Base-by-base conservation (phyloP, 2,329 filamentous ascomycete genomes). In the Coniochaeta sp. region DNA sequence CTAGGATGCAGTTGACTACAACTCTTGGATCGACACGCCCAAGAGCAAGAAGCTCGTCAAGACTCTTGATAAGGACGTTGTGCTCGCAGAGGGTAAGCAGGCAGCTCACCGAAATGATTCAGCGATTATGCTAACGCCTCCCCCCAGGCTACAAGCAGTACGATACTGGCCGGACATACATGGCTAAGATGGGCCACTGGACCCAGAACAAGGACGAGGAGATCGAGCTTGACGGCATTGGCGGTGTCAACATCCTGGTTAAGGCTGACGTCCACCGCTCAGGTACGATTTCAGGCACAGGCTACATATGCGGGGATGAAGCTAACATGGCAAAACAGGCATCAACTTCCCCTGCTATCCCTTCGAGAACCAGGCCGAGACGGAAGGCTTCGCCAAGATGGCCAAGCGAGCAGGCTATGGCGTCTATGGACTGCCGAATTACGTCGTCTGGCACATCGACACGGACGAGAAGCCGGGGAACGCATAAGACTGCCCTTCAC, bases 341-440 rank as follows among this genome's bases (percentile, higher is more conserved):
- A 94, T 99, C 74, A 99, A 99, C 71, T 99, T 99, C 70, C 94
- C 94, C 8, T 85, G 84, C 66, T 99, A 99, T 64, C 81, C 94
- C 3, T 99, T 99, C 67, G 94, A 99, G 68, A 97, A 99, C 70
- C 94, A 99, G 73, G 94, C 94, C 57, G 94, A 99, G 71, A 99
- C 94, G 4, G 94, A 99, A 72, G 94, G 94, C 6, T 99, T 99
- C 65, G 94, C 94, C 32, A 96, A 95, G 69, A 99, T 99, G 94
- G 94, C 94, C 54, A 96, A 95, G 74, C 81, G 91, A 57, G 94
- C 94, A 16, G 94, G 94, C 42, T 97, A 96, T 67, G 80, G 89
- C 63, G 94, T 99, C 24, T 82, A 90, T 59, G 94, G 94, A 45
- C 76, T 99, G 52, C 94, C 92, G 38, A 99, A 99, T 69, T 99